Evolutionary conservation across 1,139 yeast species (phyloP), one percentile per base, ranked within the genome.

Genomic region (Taiozyma sp.): DNA sequence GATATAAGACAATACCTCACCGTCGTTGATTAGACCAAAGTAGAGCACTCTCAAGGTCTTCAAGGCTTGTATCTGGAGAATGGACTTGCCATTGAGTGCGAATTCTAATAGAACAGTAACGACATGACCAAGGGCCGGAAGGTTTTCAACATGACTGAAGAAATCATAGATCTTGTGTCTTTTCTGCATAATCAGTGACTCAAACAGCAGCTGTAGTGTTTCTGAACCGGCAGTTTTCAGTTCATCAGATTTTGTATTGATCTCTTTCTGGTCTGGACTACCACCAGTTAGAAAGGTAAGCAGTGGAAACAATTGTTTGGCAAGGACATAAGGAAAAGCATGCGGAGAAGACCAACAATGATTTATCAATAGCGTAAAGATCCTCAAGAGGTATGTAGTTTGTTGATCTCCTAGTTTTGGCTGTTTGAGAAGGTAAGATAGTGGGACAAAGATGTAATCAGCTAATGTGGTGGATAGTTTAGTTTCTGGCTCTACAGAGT

Each of bases 371-470:
- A 70, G 63, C 3, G 68, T 62, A 9, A 82, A 56, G 19, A 78
- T 68, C 14, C 67, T 62, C 10, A 81, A 59, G 1, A 77, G 62
- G 30, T 68, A 63, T 51, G 78, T 81, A 3, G 74, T 66, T 44
- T 72, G 75, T 1, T 72, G 55, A 48, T 75, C 78, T 3, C 76
- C 71, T 1, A 80, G 59, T 14, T 69, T 65, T 2, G 72, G 68
- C 34, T 68, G 70, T 53, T 77, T 76, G 40, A 84, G 64, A 2
- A 83, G 61, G 51, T 74, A 74, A 1, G 81, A 74, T 2, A 84
- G 57, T 0, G 90, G 89, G 29, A 80, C 76, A 62, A 81, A 83
- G 2, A 83, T 71, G 54, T 83, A 82, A 56, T 83, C 88, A 0
- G 85, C 87, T 22, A 83, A 62, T 35, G 69, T 70, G 0, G 70